Base-by-base conservation (phyloP, 192 early-diverging fungal genomes). In the Glomus cerebriforme region DNA sequence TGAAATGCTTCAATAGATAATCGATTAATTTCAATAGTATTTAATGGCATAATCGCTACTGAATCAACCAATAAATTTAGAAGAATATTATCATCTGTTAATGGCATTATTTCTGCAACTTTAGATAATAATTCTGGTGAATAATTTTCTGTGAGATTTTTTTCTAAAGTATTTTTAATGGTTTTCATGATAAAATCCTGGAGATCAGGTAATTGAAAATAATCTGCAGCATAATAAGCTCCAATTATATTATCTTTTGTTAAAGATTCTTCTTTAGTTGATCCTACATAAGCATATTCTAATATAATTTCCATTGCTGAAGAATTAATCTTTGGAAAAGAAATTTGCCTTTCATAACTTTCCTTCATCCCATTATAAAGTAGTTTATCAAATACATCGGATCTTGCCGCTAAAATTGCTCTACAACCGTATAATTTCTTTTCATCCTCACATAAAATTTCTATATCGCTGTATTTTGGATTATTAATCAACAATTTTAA, bases 281-380 rank as follows among this genome's bases (percentile, higher is more conserved):
- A 15, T 8, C 45, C 43, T 35, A 49, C 59, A 29, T 73, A 73
- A 32, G 43, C 10, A 27, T 49, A 59, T 59, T 73, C 72, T 31
- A 73, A 24, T 19, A 73, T 49, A 9, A 59, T 32, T 19, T 54
- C 13, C 22, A 73, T 54, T 6, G 26, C 45, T 9, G 31, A 26
- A n/a, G 32, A 29, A n/a, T 73, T 49, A 6, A 73, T 58, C 19
- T 58, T 27, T 9, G 72, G 49, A n/a, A 73, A 34, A 22, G 19
- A 37, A 49, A 73, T 24, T 17, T 59, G 19, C 3, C 59, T 59
- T 75, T 58, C 35, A 31, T 74, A 15, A 7, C 73, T 49, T 72
- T 79, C 79, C 34, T 27, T 35, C 35, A 79, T 60, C 29, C 70
- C 58, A 43, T 58, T 73, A 29, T 58, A 49, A 59, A 79, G 59